A percentile compares a stretch with the other conserved stretches of the same genome.
phyloP scores from a whole-genome alignment of 2,329 filamentous ascomycete genomes.

The Colletotrichum magnum region DNA sequence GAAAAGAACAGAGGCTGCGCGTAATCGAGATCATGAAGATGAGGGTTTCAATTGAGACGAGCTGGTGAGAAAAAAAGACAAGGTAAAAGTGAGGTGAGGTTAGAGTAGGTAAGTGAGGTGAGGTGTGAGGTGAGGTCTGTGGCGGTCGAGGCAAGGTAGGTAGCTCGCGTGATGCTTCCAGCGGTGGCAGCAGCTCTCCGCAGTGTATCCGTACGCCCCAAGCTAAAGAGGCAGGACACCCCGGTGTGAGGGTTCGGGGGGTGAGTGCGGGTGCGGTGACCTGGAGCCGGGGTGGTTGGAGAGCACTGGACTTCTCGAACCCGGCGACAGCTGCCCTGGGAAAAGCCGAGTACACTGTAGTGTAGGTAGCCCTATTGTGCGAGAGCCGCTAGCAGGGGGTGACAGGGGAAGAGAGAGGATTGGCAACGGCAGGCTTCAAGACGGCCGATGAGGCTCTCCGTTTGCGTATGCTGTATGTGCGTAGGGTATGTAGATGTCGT shows the following conservation, averaged over 20 bases:
- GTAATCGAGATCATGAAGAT: conserved; percentile 22
- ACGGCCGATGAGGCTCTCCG: conserved; percentile 3
- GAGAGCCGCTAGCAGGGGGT: conserved; percentile 25
- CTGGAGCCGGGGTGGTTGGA: conserved; percentile 27
- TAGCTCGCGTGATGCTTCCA: conserved; percentile 41
- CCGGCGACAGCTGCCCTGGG: conserved; percentile 16
- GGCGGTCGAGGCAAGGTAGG: conserved; percentile 18
- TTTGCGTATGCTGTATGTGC: conserved; percentile 30
- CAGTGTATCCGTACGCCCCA: conserved; percentile 18
- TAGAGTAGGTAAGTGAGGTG: background rate
- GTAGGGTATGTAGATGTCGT: conserved; percentile 3
- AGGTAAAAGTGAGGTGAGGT: conserved; percentile 31
- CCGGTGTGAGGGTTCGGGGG: conserved; percentile 33
- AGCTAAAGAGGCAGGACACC: conserved; percentile 29
- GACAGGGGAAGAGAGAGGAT: background rate
- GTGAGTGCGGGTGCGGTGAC: conserved; percentile 28
- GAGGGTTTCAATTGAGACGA: background rate
- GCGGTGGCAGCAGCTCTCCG: conserved; percentile 10
- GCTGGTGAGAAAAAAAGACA: background rate
- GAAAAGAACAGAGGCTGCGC: conserved; percentile 15
- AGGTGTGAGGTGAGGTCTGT: conserved; percentile 4
- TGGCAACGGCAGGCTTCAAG: background rate
- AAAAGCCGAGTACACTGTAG: background rate
- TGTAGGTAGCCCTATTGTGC: too few relatives aligned
- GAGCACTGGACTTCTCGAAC: conserved; percentile 12